Base-by-base conservation (phyloP, 2,329 filamentous ascomycete species). In the Verticillium nonalfalfae region DNA sequence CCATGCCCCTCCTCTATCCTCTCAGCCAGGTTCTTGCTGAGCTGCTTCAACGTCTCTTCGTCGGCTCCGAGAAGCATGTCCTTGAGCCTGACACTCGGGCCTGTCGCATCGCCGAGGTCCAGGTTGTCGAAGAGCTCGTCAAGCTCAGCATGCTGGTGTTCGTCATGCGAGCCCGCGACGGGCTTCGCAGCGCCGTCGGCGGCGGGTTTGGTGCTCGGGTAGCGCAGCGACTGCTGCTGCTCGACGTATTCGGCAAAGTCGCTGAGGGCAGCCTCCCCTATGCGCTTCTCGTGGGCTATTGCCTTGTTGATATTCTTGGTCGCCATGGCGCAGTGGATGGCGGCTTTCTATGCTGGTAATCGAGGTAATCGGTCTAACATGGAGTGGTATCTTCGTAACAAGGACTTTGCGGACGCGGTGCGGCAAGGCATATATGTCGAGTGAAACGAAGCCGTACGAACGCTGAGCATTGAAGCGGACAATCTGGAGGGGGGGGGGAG, bases 221-320 rank as follows among this genome's bases (percentile, higher is more conserved):
- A 88, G 61, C 90, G 88, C 58, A 88, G 76, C 14, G 88, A 87
- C 75, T 98, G 95, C 74, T 98, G 93, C 73, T 93, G 90, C 75
- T 98, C 93, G 66, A 97, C 95, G 71, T 97, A 98, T 71, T 99
- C 95, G 74, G 93, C 93, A 73, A 99, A 99, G 69, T 98, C 95
- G 79, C 90, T 95, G 61, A 99, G 83, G 13, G 94, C 93, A 64
- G 90, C 86, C 78, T 97, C 93, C 68, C 93, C 93, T 78, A 91
- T 92, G 68, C 91, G 89, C 75, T 90, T 86, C 76, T 97, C 93
- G 70, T 91, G 87, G 50, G 85, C 83, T 62, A 88, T 84, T 71
- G 87, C 83, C 74, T 88, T 90, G 62, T 88, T 90, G 62, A 76
- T 73, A 68, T 77, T 69, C 76, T 81, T 85, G 61, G 71, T 76